These are phyloP conservation scores for Monilinia polystroma DNA, from an alignment of 2,329 filamentous ascomycete species.

Conservation along the genomic window DNA sequence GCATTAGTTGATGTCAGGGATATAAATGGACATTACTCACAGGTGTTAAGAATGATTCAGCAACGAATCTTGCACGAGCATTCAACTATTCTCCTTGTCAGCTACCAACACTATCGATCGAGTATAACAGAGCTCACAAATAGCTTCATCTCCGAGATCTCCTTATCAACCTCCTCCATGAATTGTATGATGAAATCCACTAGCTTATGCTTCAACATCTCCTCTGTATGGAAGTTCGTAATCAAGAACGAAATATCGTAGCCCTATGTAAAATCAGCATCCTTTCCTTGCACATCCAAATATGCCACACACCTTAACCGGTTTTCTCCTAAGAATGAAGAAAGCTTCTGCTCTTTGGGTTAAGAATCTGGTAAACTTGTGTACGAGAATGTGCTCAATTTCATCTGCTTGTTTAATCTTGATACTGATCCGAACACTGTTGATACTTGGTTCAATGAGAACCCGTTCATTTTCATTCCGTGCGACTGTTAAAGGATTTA, in stretches of 20 bases:
- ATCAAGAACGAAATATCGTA: conserved; percentile 99
- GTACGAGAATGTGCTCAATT: conserved; percentile 95
- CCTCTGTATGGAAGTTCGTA: conserved; percentile 97
- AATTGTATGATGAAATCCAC: conserved; percentile 99
- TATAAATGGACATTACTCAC: conserved; percentile 48
- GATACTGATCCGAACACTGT: conserved; percentile 95
- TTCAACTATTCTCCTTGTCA: conserved; percentile 67
- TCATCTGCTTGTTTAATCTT: conserved; percentile 99
- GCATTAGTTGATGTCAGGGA: conserved; percentile 9
- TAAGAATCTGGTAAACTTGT: conserved; percentile 97
- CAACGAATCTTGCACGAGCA: conserved; percentile 93
- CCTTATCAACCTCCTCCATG: conserved; percentile 99
- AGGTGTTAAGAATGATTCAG: conserved; percentile 96
- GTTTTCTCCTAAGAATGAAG: conserved; percentile 92
- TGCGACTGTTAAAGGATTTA: conserved; percentile 86
- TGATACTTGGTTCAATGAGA: conserved; percentile 93
- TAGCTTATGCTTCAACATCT: conserved; percentile 98
- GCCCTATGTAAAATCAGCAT: conserved; percentile 59
- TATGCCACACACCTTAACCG: conserved; percentile 70
- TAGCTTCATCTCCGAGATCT: conserved; percentile 99
- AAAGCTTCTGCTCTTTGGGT: conserved; percentile 95
- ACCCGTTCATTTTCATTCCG: conserved; percentile 98
- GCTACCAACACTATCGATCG: neutral
- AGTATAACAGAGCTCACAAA: conserved; percentile 69
- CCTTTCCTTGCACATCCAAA: neutral